A percentile compares a stretch with the other conserved stretches of the same genome.
These are phyloP conservation scores for Gossypium australe DNA, from an alignment of 345 rosid genomes.

Conservation along the genomic window DNA sequence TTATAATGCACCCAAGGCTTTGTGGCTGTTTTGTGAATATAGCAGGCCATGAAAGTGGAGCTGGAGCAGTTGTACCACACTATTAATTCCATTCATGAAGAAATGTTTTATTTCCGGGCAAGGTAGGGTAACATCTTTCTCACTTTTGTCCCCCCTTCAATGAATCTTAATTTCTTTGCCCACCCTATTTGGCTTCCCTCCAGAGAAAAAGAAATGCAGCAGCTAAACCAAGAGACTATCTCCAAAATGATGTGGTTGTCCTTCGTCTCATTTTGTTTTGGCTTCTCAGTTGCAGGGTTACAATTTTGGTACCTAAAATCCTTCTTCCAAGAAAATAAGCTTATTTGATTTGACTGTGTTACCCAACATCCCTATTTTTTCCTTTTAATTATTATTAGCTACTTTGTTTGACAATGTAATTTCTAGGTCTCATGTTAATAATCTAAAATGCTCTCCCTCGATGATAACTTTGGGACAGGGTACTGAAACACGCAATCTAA, in stretches of 20 bases:
- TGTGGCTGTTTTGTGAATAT: slow-evolving; percentile 12
- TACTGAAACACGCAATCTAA: too few species aligned
- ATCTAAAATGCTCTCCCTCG: too few species aligned
- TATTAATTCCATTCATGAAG: slow-evolving; percentile 63
- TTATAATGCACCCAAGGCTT: too few species aligned
- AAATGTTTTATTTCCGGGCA: slow-evolving; percentile 77
- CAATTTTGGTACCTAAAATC: slow-evolving; percentile 86
- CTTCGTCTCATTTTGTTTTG: slow-evolving; percentile 62
- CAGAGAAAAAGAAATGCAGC: slow-evolving; percentile 95
- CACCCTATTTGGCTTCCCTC: neutral
- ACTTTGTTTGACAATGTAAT: neutral
- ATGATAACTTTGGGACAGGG: too few species aligned
- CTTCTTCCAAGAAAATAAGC: slow-evolving; percentile 89
- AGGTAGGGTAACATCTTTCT: slow-evolving; percentile 41
- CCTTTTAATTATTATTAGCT: neutral
- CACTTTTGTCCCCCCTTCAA: too few species aligned
- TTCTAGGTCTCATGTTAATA: neutral
- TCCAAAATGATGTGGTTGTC: slow-evolving; percentile 75
- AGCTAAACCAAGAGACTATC: slow-evolving; percentile 59
- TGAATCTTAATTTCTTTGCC: too few species aligned
- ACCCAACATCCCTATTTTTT: neutral
- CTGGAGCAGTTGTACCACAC: slow-evolving; percentile 72
- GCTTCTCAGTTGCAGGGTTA: slow-evolving; percentile 79
- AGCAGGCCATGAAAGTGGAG: slow-evolving; percentile 76
- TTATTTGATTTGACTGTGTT: slow-evolving; percentile 53